Evolutionary conservation across 495 filamentous ascomycete species (phyloP), one percentile per base, ranked within the genome.

Genomic region (Neurospora sp.): DNA sequence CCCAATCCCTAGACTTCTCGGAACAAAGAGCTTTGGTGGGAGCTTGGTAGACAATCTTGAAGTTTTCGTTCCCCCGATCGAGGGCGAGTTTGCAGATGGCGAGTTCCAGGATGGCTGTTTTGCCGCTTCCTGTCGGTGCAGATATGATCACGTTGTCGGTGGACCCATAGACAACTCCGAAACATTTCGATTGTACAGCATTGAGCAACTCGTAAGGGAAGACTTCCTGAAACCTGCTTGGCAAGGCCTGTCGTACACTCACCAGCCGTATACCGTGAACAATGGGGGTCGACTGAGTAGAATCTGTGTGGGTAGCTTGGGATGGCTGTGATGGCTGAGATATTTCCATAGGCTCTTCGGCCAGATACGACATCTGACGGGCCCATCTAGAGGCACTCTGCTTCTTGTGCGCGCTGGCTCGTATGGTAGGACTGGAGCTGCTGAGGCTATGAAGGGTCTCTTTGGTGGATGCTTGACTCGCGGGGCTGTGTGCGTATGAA

Each of bases 1-100:
- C 88, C 96, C 96, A 99, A 75, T 99, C 96, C 42, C 89, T 84
- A 18, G 86, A 80, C 61, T 92, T 84, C 80, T 99, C 96, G 0
- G 93, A 87, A 76, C 96, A 99, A 4, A 99, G 88, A 1, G 96
- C 92, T 74, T 97, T 98, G 0, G 93, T 98, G 0, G 96, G 96
- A 9, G 96, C 96, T 83, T 96, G 93, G 74, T 99, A 99, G 10
- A 99, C 88, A 71, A 98, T 91, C 83, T 98, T 98, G 87, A 91
- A 96, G 42, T 90, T 87, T 70, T 91, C 89, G 69, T 86, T 89
- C 69, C 85, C 86, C 70, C 89, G 83, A 16, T 80, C 84, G 53
- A 87, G 86, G 12, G 92, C 86, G 8, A 97, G 83, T 74, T 89
- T 89, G 82, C 94, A 98, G 69, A 99, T 95, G 4, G 96, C 95